Evolutionary conservation across 768 basidiomycete genomes (phyloP), one percentile per base, ranked within the genome.

Genomic region (Porpolomopsis calyptriformis): DNA sequence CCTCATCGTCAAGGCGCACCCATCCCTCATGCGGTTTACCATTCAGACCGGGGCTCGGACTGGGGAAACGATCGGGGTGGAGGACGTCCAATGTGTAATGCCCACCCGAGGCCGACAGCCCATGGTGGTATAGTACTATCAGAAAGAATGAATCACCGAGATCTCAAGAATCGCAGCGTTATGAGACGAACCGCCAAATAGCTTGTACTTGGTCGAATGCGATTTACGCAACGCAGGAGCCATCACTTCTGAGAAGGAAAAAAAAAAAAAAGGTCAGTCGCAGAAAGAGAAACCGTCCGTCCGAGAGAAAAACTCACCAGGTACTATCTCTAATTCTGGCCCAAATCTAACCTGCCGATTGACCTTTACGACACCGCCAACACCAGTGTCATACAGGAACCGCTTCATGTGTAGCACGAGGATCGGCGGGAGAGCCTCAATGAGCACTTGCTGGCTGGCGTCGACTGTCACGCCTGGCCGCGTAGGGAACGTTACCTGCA

Each of bases 41-140:
- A 22, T 54, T 59, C 7, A 49, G 46, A 4, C 43, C 38, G 8
- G 58, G 59, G 22, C 57, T 55, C 7, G 33, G n/a, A 46, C 51
- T 57, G 8, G 72, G 65, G 60, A 73, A 76, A 27, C 80, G 71
- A 52, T 76, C 75, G 2, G 83, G 85, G 53, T 88, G 82, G 2
- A 93, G 67, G 8, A 93, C 85, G 55, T 91, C 85, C 39, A 94
- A 76, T 2, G 93, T 98, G 66, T 97, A 98, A 63, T 97, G 94
- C 1, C 94, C 94, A 2, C 92, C 91, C 1, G 82, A 82, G 0
- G 94, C 90, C 5, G 87, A 86, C 23, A 72, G 68, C 2, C 94
- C 94, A 53, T 99, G 93, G 60, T 99, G 94, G 62, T 97, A 97
- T 10, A 97, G 65, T 7, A 81, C 94, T 87, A 2, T 12, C 4